Base-by-base conservation (phyloP, 306 rosid genomes). In the Psophocarpus tetragonolobus region DNA sequence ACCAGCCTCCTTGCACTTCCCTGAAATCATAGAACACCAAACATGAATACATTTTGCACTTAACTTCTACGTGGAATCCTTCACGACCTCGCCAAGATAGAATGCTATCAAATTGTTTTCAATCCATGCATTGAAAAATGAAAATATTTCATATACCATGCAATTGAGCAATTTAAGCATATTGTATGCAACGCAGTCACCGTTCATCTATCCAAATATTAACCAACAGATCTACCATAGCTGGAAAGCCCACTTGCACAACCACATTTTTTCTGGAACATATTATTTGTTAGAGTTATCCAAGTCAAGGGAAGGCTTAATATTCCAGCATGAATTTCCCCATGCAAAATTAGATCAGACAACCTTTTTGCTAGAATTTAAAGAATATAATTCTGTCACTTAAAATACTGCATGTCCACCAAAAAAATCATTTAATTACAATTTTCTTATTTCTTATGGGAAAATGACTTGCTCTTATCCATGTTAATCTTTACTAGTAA, bases 1-100 rank as follows among this genome's bases (percentile, higher is more conserved):
- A 95, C 91, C 85, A 95, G 83, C 85, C 91, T 87, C 87, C 81
- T 89, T 66, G 99, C 99, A 81, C 90, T 95, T 85, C 99, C 99
- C 99, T 95, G 97, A 84, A 87, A 82, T 56, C 67, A 74, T 18
- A 68, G 57, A 44, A 71, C 11, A 56, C 56, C 29, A 54, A 70
- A 32, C 81, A 71, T 75, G 60, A 41, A 73, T 42, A 15, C 15
- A 26, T 18, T 50, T 66, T 71, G 41, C 8, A 14, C 50, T 3
- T 21, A 45, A 18, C 57, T 47, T 27, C 27, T 69, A 48, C 73
- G 38, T 15, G 72, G 48, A 12, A 38, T 50, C 48, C 30, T 30
- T 48, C 9, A 32, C 21, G 35, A 27, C 68, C 35, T 42, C 50
- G 18, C 13, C 47, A 57, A 44, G 42, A 41, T 21, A 0, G 4